A percentile compares a stretch with the other conserved stretches of the same genome.
phyloP scores from a whole-genome alignment of 805 yeast genomes.

The Candida odintsovae region DNA sequence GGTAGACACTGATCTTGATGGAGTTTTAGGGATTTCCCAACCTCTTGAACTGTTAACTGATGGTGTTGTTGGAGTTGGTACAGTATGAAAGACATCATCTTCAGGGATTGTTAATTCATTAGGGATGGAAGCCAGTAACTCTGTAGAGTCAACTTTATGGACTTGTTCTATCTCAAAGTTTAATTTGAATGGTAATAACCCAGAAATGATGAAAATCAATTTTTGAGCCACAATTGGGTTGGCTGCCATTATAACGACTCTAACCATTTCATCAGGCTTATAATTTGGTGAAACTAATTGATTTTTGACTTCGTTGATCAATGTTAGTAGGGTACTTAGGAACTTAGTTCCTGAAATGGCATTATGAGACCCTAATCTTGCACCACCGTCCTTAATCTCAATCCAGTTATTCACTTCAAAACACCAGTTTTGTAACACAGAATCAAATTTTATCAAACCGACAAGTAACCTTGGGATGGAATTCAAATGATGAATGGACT shows the following conservation, averaged over 20 bases:
- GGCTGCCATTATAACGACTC: constrained; percentile 52
- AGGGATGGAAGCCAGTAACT: neutral
- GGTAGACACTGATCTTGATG: constrained; percentile 21
- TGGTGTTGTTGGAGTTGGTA: constrained; percentile 14
- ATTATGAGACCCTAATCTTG: constrained; percentile 11
- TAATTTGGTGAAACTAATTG: constrained; percentile 8
- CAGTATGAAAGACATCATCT: constrained; percentile 1
- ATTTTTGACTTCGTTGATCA: constrained; percentile 11
- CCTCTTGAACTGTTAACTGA: constrained; percentile 19
- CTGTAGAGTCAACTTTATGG: neutral
- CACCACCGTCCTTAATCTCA: constrained; percentile 37
- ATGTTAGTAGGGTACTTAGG: constrained; percentile 16
- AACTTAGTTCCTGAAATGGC: constrained; percentile 18
- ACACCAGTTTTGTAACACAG: constrained; percentile 32
- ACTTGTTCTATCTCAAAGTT: constrained; percentile 7
- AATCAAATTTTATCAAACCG: constrained; percentile 24
- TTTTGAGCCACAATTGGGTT: constrained; percentile 58
- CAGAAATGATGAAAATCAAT: constrained; percentile 47
- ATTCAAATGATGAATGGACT: constrained; percentile 24
- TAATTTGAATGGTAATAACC: constrained; percentile 36
- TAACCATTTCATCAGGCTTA: constrained; percentile 28
- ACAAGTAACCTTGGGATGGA: constrained; percentile 32
- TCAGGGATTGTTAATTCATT: neutral
- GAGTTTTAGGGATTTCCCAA: constrained; percentile 35
- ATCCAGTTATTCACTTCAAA: constrained; percentile 35